These are phyloP conservation scores for Peronosclerospora sorghi DNA, from an alignment of 352 stramenopile genomes.

Conservation along the genomic window DNA sequence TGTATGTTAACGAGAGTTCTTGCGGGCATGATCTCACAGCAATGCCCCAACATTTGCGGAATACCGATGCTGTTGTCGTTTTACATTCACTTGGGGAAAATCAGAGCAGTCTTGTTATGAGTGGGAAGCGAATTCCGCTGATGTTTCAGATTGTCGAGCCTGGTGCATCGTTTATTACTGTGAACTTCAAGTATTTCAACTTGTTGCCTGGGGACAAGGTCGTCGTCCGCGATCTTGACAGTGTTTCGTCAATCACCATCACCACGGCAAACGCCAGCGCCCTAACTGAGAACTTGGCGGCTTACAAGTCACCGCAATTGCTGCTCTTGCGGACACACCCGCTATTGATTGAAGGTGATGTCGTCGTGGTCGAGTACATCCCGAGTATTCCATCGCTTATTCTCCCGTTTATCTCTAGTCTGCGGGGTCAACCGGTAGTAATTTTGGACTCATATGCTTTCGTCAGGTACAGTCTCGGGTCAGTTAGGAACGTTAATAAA, in stretches of 20 bases:
- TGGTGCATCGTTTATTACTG: conserved; percentile 16
- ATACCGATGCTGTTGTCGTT: conserved; percentile 9
- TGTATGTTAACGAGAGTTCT: conserved; percentile 11
- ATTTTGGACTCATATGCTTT: conserved; percentile 37
- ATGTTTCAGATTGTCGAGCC: conserved; percentile 10
- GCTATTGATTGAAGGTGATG: conserved; percentile 28
- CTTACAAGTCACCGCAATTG: conserved; percentile 8
- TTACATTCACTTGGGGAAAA: conserved; percentile 9
- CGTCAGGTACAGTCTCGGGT: conserved; percentile 2
- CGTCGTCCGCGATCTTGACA: conserved; percentile 13
- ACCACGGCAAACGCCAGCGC: conserved; percentile 9
- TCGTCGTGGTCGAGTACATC: conserved; percentile 37
- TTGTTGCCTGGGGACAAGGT: conserved; percentile 23
- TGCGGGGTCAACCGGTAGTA: conserved; percentile 14
- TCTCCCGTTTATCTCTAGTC: conserved; percentile 19
- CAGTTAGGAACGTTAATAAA: conserved; percentile 1
- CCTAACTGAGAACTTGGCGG: background rate
- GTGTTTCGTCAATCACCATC: conserved; percentile 2
- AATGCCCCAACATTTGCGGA: conserved; percentile 4
- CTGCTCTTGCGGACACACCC: conserved; percentile 29
- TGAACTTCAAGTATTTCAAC: conserved; percentile 20
- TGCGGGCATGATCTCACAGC: background rate
- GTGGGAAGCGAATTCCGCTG: conserved; percentile 2
- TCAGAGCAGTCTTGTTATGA: conserved; percentile 14
- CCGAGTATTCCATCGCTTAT: conserved; percentile 36